Conservation (phyloP, 257 asterid species). For the Solanum bulbocastanum region DNA sequence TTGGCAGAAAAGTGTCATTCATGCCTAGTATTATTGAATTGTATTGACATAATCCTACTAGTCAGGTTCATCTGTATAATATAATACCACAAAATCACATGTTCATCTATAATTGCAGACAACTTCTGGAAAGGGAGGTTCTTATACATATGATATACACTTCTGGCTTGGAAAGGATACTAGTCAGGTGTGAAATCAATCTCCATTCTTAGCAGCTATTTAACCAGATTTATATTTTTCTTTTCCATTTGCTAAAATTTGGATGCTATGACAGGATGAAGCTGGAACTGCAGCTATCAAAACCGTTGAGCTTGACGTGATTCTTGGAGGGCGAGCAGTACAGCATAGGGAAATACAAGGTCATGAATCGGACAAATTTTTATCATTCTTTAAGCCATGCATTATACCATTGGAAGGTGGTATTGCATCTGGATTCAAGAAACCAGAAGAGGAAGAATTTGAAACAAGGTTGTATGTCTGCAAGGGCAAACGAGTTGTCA, state of each 20-base stretch:
- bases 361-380: conserved; percentile 79
- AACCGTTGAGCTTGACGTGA: conserved; percentile 94
- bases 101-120: conserved; percentile 35
- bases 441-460: conserved; percentile 78
- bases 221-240: conserved; percentile 1
- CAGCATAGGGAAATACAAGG: conserved; percentile 96
- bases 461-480: conserved; percentile 76
- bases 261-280: conserved; percentile 52
- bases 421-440: conserved; percentile 79
- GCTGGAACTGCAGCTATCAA: conserved; percentile 96
- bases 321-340: conserved; percentile 96
- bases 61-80: background rate
- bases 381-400: conserved; percentile 93
- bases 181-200: conserved; percentile 56
- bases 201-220: background rate
- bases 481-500: conserved; percentile 78
- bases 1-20: background rate
- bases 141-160: conserved; percentile 84
- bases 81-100: background rate
- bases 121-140: conserved; percentile 87
- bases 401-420: conserved; percentile 96
- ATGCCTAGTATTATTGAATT: background rate
- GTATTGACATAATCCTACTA: background rate
- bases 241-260: background rate
- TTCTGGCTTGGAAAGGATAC: conserved; percentile 99